A percentile compares a stretch with the other conserved stretches of the same genome.
Conservation (phyloP, 345 rosid species). For the Schrenkiella parvula region DNA sequence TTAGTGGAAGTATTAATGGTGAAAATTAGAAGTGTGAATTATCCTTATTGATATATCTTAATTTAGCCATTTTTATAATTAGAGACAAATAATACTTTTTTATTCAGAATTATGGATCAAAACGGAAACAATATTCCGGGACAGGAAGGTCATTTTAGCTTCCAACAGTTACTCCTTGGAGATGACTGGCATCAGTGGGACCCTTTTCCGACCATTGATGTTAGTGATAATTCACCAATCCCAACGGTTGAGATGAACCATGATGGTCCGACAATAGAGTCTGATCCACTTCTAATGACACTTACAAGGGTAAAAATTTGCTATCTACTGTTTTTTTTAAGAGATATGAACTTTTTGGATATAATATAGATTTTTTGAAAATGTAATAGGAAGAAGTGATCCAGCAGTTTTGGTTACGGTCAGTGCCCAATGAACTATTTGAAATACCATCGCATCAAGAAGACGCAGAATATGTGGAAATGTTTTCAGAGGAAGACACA, state of each 20-base stretch:
- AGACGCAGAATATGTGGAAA: not conserved
- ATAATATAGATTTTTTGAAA: not conserved
- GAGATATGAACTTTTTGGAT: not conserved
- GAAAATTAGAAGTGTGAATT: not conserved
- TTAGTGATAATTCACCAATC: not conserved
- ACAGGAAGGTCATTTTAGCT: not conserved
- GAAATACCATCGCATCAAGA: not conserved
- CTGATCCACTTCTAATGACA: not conserved
- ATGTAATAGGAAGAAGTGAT: not conserved
- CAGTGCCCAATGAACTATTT: not conserved
- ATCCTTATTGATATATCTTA: not conserved
- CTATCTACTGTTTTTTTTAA: not conserved
- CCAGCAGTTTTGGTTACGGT: not conserved
- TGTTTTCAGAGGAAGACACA: not conserved
- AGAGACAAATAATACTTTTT: not conserved
- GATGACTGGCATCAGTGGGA: conserved; percentile 25
- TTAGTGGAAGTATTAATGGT: not conserved
- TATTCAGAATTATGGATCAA: not conserved
- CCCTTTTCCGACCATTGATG: conserved; percentile 6
- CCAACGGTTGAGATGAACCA: not conserved
- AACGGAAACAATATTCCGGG: not conserved
- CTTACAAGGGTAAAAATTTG: not conserved
- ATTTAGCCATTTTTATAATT: not conserved
- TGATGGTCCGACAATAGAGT: not conserved
- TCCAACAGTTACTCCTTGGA: conserved; percentile 5